Percentiles rank a stretch among this genome's conserved stretches.
Conservation (phyloP, 108 stramenopile genomes). For the Nitzschia sp. region DNA sequence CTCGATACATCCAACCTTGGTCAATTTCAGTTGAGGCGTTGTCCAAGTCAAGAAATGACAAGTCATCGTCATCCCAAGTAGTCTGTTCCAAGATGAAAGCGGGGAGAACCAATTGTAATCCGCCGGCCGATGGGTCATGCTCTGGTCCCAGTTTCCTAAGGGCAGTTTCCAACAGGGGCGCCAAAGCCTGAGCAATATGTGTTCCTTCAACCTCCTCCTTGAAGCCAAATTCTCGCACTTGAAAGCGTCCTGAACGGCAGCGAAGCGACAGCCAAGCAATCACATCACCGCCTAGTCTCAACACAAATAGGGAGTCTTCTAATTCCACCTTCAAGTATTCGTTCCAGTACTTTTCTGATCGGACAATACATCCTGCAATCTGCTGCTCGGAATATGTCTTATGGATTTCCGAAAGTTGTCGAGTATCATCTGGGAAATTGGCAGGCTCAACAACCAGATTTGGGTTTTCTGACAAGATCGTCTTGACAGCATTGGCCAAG, state of each 20-base stretch:
- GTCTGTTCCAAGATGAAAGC: slow-evolving; percentile 40
- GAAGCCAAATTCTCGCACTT: slow-evolving; percentile 71
- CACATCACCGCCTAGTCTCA: slow-evolving; percentile 30
- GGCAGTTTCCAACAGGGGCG: slow-evolving; percentile 16
- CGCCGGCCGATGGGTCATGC: no score
- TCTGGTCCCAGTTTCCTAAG: not conserved
- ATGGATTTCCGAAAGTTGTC: slow-evolving; percentile 48
- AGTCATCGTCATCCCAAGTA: slow-evolving; percentile 1
- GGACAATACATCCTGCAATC: slow-evolving; percentile 59
- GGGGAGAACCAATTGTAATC: slow-evolving; percentile 27
- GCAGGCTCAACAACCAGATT: slow-evolving; percentile 41
- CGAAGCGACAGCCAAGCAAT: slow-evolving; percentile 65
- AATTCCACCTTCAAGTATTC: slow-evolving; percentile 62
- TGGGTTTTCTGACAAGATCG: not conserved
- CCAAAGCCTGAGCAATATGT: not conserved
- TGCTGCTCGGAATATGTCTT: slow-evolving; percentile 55
- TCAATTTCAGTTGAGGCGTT: slow-evolving; percentile 40
- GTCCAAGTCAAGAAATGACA: slow-evolving; percentile 4
- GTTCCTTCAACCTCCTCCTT: slow-evolving; percentile 10
- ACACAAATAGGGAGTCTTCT: slow-evolving; percentile 47
- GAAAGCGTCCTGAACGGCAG: slow-evolving; percentile 46
- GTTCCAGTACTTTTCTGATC: slow-evolving; percentile 64
- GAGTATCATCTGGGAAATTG: slow-evolving; percentile 58
- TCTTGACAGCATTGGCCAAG: not conserved
- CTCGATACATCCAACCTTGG: slow-evolving; percentile 68